Evolutionary conservation across 2,329 filamentous ascomycete genomes (phyloP), one percentile per base, ranked within the genome.

Genomic region (Fusarium verticillioides): DNA sequence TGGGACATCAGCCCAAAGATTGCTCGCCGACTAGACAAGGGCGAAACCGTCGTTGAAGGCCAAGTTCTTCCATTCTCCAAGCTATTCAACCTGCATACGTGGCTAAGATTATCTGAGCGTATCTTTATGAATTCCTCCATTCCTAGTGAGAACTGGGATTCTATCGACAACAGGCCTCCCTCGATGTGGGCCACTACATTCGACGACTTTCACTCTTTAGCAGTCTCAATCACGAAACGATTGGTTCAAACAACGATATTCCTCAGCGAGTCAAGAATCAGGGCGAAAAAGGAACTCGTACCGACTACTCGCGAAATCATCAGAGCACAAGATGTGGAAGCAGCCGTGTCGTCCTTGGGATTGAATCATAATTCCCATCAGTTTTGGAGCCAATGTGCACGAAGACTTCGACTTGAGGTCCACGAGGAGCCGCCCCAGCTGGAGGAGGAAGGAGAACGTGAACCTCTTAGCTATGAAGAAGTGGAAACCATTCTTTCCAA

Each of bases 61-160:
- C 57, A 73, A 10, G 77, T 84, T 5, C 79, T 88, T 21, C 84
- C 85, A 4, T 88, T 89, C 56, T 83, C 87, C 4, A 80, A 84
- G 23, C 78, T 96, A 0, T 89, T 96, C 50, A 83, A 88, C 49
- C 78, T 91, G 5, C 81, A 83, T 6, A 85, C 82, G 15, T 94
- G 92, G 89, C 81, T 95, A 8, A 81, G 82, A 9, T 84, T 96
- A 8, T 91, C 93, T 0, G 85, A 88, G 50, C 84, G 85, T 4
- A 76, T 95, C 3, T 96, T 96, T 79, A 96, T 97, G 94, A 96
- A 95, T 68, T 86, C 87, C 18, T 80, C 84, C 5, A 84, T 88
- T 46, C 82, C 85, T 18, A 88, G 90, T 60, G 87, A 89, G 62
- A 95, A 94, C 78, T 97, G 93, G 94, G 84, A 83, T 39, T 85